phyloP scores from a whole-genome alignment of 2,329 filamentous ascomycete species.

The Hortaea werneckii region DNA sequence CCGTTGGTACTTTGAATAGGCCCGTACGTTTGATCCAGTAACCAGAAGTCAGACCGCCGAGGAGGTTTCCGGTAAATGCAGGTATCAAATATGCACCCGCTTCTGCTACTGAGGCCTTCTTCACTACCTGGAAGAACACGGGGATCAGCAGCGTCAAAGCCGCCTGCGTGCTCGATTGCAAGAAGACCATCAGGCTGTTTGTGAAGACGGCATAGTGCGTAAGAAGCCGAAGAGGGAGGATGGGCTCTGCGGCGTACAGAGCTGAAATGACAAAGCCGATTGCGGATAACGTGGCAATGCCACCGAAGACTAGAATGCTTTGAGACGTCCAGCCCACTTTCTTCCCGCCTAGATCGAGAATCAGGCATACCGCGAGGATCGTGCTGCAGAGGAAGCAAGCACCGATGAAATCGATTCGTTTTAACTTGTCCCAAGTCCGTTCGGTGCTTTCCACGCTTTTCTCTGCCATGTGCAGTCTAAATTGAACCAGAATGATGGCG shows the following conservation, averaged over 20 bases:
- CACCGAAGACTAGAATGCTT: conserved; percentile 17
- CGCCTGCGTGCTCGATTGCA: conserved; percentile 50
- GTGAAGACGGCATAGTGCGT: conserved; percentile 42
- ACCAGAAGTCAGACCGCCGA: conserved; percentile 53
- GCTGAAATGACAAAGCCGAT: conserved; percentile 15
- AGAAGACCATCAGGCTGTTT: conserved; percentile 42
- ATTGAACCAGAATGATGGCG: conserved; percentile 39
- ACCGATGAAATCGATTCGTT: conserved; percentile 51
- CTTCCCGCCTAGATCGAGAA: conserved; percentile 41
- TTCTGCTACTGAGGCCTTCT: conserved; percentile 45
- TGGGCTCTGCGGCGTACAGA: conserved; percentile 30
- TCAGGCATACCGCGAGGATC: conserved; percentile 36
- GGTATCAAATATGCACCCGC: conserved; percentile 56
- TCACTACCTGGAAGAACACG: conserved; percentile 58
- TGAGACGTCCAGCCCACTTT: conserved; percentile 30
- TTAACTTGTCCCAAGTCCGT: conserved; percentile 30
- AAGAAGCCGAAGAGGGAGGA: conserved; percentile 49
- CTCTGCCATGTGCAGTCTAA: conserved; percentile 13
- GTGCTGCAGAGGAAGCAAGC: conserved; percentile 36
- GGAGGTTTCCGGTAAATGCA: conserved; percentile 55
- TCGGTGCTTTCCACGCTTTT: conserved; percentile 9
- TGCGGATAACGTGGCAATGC: conserved; percentile 2
- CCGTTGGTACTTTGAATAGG: conserved; percentile 46
- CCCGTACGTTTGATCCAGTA: conserved; percentile 49
- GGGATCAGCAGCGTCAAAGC: conserved; percentile 57